Conservation (phyloP, 176 grass and related monocot species). For the Panicum miliaceum region DNA sequence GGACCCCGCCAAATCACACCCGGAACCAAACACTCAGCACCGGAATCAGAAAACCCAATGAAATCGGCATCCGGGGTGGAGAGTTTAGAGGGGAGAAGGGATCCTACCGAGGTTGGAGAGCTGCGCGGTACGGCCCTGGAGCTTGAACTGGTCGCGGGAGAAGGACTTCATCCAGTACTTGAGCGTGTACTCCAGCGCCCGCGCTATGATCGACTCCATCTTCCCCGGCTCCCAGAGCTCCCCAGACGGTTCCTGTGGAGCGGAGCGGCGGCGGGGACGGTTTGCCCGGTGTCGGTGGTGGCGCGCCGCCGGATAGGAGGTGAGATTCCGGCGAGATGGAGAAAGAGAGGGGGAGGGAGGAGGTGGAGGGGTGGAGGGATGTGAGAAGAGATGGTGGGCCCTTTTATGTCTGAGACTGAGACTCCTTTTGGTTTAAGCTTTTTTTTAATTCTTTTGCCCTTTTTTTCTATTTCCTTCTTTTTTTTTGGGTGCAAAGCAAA, state of each 20-base stretch:
- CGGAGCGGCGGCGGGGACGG: background rate
- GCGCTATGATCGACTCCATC: conserved; percentile 99
- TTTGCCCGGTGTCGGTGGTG: conserved; percentile 7
- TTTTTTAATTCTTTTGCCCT: background rate
- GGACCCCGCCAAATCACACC: conserved; percentile 45
- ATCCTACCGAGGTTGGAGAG: conserved; percentile 85
- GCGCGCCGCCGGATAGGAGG: conserved; percentile 50
- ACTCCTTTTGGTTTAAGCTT: conserved; percentile 44
- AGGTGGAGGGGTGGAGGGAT: conserved; percentile 22
- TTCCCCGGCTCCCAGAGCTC: conserved; percentile 32
- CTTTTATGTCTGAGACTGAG: conserved; percentile 47
- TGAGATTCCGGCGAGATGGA: conserved; percentile 59
- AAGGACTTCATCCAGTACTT: conserved; percentile 99
- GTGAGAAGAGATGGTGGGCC: conserved; percentile 39
- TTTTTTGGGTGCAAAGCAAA: no score
- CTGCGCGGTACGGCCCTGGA: conserved; percentile 94
- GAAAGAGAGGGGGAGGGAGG: background rate
- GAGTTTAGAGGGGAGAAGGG: background rate
- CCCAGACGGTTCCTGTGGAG: background rate
- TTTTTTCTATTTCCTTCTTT: no score
- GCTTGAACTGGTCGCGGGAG: conserved; percentile 99
- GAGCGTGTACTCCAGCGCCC: conserved; percentile 99
- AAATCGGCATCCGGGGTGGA: conserved; percentile 31
- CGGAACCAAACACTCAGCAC: conserved; percentile 31
- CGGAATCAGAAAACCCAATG: conserved; percentile 4